phyloP scores from a whole-genome alignment of 106 monocot genomes.

The Phalaenopsis equestris region DNA sequence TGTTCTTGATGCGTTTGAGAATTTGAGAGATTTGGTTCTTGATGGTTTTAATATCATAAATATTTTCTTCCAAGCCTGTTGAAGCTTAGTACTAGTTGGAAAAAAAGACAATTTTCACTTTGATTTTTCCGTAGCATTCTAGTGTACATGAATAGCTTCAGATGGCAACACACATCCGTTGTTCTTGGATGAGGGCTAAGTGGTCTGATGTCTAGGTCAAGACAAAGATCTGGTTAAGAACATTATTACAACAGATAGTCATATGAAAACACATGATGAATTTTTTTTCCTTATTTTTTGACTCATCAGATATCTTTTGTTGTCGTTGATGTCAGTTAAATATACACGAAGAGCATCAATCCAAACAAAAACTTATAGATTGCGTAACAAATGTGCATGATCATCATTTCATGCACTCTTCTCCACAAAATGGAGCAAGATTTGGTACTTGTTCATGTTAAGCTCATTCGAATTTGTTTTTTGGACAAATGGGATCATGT shows the following conservation, averaged over 20 bases:
- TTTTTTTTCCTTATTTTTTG: background rate
- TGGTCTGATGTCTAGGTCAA: background rate
- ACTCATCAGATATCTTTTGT: background rate
- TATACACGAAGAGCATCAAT: background rate
- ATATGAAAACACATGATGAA: background rate
- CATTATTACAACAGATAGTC: background rate
- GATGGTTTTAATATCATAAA: too few species aligned
- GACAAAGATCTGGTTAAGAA: background rate
- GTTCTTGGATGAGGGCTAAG: background rate
- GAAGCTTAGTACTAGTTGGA: too few species aligned
- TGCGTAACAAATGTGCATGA: background rate
- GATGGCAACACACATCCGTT: background rate
- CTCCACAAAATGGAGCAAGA: slow-evolving; percentile 46
- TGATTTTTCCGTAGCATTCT: too few species aligned
- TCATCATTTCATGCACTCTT: background rate
- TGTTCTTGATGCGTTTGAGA: too few species aligned
- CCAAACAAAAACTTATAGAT: too few species aligned
- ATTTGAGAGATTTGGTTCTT: too few species aligned
- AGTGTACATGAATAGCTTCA: background rate
- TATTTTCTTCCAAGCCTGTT: too few species aligned
- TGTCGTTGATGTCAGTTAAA: background rate
- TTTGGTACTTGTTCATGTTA: slow-evolving; percentile 1
- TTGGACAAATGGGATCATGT: too few species aligned
- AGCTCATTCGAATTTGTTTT: too few species aligned
- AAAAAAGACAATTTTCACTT: too few species aligned